phyloP scores from a whole-genome alignment of 2,329 filamentous ascomycete species.

The Aureobasidium sp. region DNA sequence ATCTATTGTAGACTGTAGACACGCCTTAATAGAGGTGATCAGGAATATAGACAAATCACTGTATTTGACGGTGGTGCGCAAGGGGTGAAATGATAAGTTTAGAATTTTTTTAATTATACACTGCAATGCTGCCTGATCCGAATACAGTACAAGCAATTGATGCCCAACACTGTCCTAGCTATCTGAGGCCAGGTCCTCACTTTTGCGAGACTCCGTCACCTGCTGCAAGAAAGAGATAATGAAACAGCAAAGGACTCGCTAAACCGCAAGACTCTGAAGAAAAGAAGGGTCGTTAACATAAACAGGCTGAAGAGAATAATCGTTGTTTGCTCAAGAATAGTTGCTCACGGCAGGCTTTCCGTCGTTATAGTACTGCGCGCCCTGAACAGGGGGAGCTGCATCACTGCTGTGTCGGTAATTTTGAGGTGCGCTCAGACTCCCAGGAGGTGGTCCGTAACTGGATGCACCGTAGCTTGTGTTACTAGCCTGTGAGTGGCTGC shows the following conservation, averaged over 20 bases:
- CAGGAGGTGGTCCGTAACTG: not conserved
- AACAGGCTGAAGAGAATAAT: not conserved
- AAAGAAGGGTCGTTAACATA: not conserved
- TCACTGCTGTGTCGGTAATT: conserved; percentile 2
- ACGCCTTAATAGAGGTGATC: too few relatives aligned
- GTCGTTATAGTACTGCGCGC: conserved; percentile 2
- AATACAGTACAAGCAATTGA: not conserved
- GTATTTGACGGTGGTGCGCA: not conserved
- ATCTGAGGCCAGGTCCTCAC: not conserved
- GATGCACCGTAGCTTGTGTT: not conserved
- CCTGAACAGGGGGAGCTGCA: not conserved
- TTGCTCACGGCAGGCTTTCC: conserved; percentile 5
- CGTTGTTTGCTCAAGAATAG: not conserved
- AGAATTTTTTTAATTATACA: not conserved
- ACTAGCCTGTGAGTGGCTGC: not conserved
- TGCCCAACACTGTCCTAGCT: not conserved
- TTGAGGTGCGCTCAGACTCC: not conserved
- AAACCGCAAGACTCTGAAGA: not conserved
- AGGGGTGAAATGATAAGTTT: not conserved
- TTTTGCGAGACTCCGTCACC: not conserved
- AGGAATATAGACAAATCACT: not conserved
- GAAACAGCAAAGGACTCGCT: not conserved
- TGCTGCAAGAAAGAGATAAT: not conserved
- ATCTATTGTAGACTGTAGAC: too few relatives aligned
- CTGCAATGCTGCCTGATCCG: not conserved